Evolutionary conservation across 1,284 basidiomycete species (phyloP).

Genomic region (Tilletia setariae): DNA sequence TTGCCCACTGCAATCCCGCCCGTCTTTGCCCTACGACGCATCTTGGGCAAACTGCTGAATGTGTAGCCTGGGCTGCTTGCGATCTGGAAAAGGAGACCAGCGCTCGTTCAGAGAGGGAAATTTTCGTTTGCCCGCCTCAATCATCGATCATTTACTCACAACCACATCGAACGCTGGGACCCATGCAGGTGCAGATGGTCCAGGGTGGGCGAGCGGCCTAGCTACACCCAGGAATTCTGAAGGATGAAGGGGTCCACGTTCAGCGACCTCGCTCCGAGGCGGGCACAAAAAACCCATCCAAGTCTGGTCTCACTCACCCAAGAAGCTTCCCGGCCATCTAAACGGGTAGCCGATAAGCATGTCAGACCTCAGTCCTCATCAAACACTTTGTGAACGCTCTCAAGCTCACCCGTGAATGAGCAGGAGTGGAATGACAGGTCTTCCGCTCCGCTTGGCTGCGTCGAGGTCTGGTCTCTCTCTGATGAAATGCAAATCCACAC

Average conservation of each 20-base stretch:
- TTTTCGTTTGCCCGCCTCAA: neutral
- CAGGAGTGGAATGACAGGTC: conserved; percentile 49
- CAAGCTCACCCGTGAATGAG: conserved; percentile 53
- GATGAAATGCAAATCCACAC: conserved; percentile 48
- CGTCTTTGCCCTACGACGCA: conserved; percentile 4
- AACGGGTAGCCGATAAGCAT: too few relatives aligned
- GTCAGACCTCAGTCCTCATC: too few relatives aligned
- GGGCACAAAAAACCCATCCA: too few relatives aligned
- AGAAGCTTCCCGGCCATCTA: conserved; percentile 11
- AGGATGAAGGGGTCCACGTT: neutral
- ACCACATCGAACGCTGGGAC: conserved; percentile 48
- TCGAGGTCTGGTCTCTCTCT: conserved; percentile 34
- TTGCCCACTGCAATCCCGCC: neutral
- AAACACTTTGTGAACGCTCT: neutral
- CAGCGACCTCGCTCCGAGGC: neutral
- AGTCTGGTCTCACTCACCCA: too few relatives aligned
- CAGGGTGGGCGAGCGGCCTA: conserved; percentile 46
- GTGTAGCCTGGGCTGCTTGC: conserved; percentile 52
- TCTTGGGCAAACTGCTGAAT: conserved; percentile 25
- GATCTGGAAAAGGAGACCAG: neutral
- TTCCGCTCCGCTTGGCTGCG: neutral
- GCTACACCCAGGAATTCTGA: conserved; percentile 49
- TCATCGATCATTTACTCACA: conserved; percentile 18
- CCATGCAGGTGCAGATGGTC: conserved; percentile 20
- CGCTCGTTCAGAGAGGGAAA: neutral